Conservation (phyloP, 305 asterid species). For the Lippia alba region DNA sequence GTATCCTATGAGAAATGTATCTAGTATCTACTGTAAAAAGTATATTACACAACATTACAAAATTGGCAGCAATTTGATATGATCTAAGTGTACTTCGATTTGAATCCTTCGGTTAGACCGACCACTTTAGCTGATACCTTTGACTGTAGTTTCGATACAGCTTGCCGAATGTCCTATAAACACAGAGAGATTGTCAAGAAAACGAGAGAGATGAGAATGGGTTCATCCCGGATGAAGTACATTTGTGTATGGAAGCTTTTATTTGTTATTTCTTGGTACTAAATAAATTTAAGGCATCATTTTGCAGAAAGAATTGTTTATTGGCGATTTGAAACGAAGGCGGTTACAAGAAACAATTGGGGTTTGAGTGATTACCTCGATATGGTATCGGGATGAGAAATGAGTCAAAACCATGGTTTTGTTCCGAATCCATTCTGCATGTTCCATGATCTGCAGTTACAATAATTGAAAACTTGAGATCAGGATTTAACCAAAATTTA, state of each 20-base stretch:
- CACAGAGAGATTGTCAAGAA: conserved; percentile 2
- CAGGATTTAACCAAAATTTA: neutral
- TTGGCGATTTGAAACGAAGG: too few relatives aligned
- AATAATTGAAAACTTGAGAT: conserved; percentile 11
- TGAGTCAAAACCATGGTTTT: conserved; percentile 79
- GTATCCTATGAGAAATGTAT: conserved; percentile 11
- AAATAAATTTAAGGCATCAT: too few relatives aligned
- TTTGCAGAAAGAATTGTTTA: too few relatives aligned
- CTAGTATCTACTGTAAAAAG: conserved; percentile 18
- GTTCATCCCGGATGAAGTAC: too few relatives aligned
- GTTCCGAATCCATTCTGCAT: conserved; percentile 86
- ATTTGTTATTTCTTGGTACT: too few relatives aligned
- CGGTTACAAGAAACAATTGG: too few relatives aligned
- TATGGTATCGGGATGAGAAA: conserved; percentile 89
- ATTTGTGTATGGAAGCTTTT: too few relatives aligned
- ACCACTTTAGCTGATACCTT: conserved; percentile 83
- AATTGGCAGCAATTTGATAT: conserved; percentile 9
- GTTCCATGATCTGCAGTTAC: conserved; percentile 77
- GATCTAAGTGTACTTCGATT: conserved; percentile 64
- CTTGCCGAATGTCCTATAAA: conserved; percentile 86
- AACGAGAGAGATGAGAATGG: neutral
- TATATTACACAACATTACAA: conserved; percentile 19
- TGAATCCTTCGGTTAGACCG: conserved; percentile 88
- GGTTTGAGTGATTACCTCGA: conserved; percentile 64
- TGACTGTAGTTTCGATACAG: conserved; percentile 71